Evolutionary conservation across 768 basidiomycete genomes (phyloP).

Genomic region (Psilocybe azurescens): DNA sequence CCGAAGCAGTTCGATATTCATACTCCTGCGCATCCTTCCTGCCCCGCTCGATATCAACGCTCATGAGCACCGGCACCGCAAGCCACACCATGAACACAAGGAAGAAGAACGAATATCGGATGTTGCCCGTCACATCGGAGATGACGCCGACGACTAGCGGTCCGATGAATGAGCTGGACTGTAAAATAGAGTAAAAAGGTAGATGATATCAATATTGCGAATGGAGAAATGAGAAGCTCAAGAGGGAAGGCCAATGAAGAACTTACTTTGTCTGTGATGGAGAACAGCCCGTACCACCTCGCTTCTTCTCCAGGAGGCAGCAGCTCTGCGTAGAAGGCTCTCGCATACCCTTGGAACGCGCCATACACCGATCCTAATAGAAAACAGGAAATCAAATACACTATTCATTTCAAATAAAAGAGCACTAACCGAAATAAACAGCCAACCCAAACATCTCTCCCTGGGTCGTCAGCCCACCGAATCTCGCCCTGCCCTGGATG

Average conservation of each 20-base stretch:
- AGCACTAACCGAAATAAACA: slow-evolving; percentile 73
- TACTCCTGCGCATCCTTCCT: slow-evolving; percentile 53
- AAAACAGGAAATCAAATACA: background rate
- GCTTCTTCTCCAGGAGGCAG: slow-evolving; percentile 91
- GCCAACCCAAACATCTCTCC: slow-evolving; percentile 89
- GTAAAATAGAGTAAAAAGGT: background rate
- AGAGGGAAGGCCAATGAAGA: background rate
- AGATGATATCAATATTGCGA: background rate
- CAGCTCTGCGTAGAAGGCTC: slow-evolving; percentile 87
- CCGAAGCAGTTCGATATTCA: background rate
- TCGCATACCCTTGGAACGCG: slow-evolving; percentile 89
- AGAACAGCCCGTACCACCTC: slow-evolving; percentile 87
- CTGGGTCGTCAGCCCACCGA: slow-evolving; percentile 79
- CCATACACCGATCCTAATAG: slow-evolving; percentile 75
- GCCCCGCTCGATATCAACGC: slow-evolving; percentile 75
- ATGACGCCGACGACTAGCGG: slow-evolving; percentile 89
- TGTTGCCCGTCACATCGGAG: slow-evolving; percentile 88
- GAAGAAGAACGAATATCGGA: slow-evolving; percentile 91
- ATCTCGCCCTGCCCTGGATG: slow-evolving; percentile 49
- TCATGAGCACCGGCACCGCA: slow-evolving; percentile 76
- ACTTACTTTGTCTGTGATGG: slow-evolving; percentile 86
- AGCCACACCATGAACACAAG: slow-evolving; percentile 81
- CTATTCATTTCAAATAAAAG: background rate
- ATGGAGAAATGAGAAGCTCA: background rate
- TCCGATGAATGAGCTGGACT: slow-evolving; percentile 93